Evolutionary conservation across 495 filamentous ascomycete genomes (phyloP), one percentile per base, ranked within the genome.

Genomic region (Aspergillus hancockii): DNA sequence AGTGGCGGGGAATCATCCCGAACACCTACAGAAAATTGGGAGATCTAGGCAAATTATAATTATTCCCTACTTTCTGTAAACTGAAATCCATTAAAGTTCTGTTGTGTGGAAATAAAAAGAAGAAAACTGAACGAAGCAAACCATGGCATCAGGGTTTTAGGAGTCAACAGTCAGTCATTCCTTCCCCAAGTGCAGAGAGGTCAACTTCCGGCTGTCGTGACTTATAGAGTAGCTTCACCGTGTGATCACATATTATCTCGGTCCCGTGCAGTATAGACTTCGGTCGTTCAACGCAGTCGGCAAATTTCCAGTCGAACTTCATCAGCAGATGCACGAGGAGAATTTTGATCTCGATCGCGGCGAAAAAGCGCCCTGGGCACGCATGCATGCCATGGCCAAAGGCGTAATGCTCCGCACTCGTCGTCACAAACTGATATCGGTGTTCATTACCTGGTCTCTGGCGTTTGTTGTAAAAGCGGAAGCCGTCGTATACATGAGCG

Each of bases 281-380:
- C 8, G 72, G 72, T 16, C 71, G 63, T 8, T 49, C 63, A 0
- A 25, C 25, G 1, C 49, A 49, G 25, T 72, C 60, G 36, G 60
- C 64, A n/a, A 78, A 67, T 57, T 75, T 72, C 61, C 83, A 75
- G 23, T 89, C 85, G 53, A 85, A 88, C 49, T 78, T 77, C 38
- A 83, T 61, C 32, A 88, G 55, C 22, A 84, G 54, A 57, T 82
- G 76, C 18, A 68, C 45, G 6, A 73, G 58, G 52, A 70, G 16
- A 54, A 81, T 74, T 58, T 85, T 84, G 31, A 77, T 63, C 67
- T 82, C 79, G 45, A 75, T 72, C 2, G 68, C 63, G 2, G 81
- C 82, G 54, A 84, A 82, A 64, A 83, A 81, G 13, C 82, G 68
- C 0, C 82, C 82, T 6, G 81, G 79, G 54, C 81, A 84, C 0